Evolutionary conservation across 495 filamentous ascomycete genomes (phyloP), one percentile per base, ranked within the genome.

Genomic region (Penicillium flavigenum): DNA sequence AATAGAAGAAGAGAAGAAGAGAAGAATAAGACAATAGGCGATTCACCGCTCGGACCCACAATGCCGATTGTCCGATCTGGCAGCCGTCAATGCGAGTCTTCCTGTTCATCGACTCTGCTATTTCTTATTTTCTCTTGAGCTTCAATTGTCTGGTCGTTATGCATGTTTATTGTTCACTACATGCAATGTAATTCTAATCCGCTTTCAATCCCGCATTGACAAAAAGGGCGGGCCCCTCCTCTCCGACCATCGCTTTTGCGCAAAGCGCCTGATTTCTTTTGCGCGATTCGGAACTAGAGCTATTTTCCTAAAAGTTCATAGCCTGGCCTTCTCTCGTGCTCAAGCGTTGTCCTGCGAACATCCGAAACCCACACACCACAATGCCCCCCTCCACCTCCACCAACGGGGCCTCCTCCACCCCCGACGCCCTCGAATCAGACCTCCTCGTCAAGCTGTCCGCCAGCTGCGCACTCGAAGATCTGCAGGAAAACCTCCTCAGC

Each of bases 371-470:
- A 34, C 51, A 12, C 56, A 50, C 22, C 51, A 50, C 41, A 58
- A 69, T 69, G 66, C 66, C 66, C 20, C 65, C 66, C 36, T 67
- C 66, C n/a, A 60, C 66, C 27, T 61, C 62, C 52, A 46, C 61
- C n/a, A 59, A 51, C 51, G 56, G 62, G 31, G 53, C 63, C 24
- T 51, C 59, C 49, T 32, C 66, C 47, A 59, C 70, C 31, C 65
- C 74, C 29, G 64, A 73, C 53, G 65, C 71, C 50, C 72, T 81
- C 51, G 75, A 81, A 70, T 69, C 74, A 56, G 72, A 77, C 57
- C 74, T 79, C 61, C 72, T 75, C 45, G 64, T 71, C 31, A 70
- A 76, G 47, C 73, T 79, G 2, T 65, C 72, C 26, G 71, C 70
- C 17, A 78, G 76, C 26, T 68, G 73, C 38, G 72, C 72, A 29